Conservation (phyloP, 2,329 filamentous ascomycete species). For the Exserohilum turcica region DNA sequence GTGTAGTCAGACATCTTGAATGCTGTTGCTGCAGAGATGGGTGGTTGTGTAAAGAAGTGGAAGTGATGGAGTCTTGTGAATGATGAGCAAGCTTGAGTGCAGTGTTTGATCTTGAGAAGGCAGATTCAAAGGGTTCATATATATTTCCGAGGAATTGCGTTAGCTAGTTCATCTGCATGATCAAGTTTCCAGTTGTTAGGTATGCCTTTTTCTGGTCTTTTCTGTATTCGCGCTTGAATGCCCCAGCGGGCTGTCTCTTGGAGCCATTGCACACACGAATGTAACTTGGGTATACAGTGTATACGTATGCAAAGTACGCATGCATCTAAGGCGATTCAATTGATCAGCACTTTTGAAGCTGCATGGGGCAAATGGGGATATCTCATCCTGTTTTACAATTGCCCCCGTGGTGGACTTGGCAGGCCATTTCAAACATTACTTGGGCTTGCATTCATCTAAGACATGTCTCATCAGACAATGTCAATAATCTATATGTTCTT, state of each 20-base stretch:
- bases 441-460: too few relatives aligned
- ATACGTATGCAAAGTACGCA: neutral
- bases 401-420: too few relatives aligned
- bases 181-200: too few relatives aligned
- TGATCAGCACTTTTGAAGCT: neutral
- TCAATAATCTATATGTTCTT: too few relatives aligned
- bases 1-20: constrained; percentile 4
- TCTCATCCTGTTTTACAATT: neutral
- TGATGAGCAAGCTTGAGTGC: neutral
- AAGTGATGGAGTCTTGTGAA: neutral
- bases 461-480: too few relatives aligned
- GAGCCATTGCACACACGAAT: neutral
- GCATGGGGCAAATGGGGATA: neutral
- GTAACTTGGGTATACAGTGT: neutral
- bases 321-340: neutral
- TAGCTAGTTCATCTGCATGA: too few relatives aligned
- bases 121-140: neutral
- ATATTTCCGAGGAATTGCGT: neutral
- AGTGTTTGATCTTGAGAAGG: neutral
- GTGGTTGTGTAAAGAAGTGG: neutral
- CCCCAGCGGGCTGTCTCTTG: neutral
- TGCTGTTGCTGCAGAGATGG: neutral
- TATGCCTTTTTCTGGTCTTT: neutral
- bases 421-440: too few relatives aligned
- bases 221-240: neutral